phyloP scores from a whole-genome alignment of 441 rosid genomes.

The Daphne laureola region DNA sequence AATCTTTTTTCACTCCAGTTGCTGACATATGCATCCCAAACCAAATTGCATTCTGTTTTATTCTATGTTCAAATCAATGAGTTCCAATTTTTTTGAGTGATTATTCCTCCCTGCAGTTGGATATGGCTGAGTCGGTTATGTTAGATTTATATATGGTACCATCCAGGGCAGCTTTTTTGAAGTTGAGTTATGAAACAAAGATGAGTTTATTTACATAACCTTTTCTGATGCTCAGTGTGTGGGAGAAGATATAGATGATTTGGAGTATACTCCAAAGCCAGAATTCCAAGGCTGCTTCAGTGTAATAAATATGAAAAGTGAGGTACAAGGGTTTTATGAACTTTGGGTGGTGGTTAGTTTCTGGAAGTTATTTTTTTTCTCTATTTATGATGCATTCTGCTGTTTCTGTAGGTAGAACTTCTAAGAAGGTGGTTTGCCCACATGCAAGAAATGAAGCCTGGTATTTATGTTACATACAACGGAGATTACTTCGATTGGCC shows the following conservation, averaged over 20 bases:
- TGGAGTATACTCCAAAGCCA: constrained; percentile 97
- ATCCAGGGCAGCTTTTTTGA: too few species aligned
- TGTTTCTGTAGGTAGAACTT: constrained; percentile 70
- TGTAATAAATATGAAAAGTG: constrained; percentile 75
- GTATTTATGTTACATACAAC: constrained; percentile 93
- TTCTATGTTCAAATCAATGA: too few species aligned
- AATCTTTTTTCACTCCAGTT: too few species aligned
- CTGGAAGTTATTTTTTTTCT: neutral
- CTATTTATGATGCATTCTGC: constrained; percentile 10
- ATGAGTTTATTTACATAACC: constrained; percentile 9
- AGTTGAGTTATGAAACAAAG: too few species aligned
- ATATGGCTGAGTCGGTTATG: too few species aligned
- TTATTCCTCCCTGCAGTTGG: too few species aligned
- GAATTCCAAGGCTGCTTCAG: constrained; percentile 92
- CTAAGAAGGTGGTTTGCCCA: constrained; percentile 81
- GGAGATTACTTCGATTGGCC: constrained; percentile 99
- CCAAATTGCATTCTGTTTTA: too few species aligned
- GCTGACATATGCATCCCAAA: too few species aligned
- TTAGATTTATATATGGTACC: too few species aligned
- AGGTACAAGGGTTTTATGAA: constrained; percentile 41
- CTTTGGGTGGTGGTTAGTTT: constrained; percentile 10
- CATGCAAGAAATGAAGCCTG: constrained; percentile 95
- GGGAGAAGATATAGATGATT: constrained; percentile 87
- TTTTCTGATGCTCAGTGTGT: constrained; percentile 55
- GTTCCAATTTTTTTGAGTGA: too few species aligned